Evolutionary conservation across 2,329 filamentous ascomycete genomes (phyloP).

Genomic region (Paracorniculantispora psalliotae): DNA sequence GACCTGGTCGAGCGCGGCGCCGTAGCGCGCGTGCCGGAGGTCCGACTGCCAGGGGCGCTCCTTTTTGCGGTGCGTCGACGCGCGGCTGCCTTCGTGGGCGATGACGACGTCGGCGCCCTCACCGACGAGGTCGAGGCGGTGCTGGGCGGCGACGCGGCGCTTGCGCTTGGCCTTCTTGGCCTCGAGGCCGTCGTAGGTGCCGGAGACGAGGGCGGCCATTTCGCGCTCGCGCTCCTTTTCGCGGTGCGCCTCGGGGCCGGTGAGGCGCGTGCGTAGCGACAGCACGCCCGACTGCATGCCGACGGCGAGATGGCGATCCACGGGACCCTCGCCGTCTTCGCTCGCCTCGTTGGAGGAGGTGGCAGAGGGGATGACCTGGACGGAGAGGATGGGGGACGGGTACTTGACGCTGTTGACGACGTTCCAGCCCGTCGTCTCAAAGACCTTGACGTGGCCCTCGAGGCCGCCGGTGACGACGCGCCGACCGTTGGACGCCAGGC

Average conservation of each 20-base stretch:
- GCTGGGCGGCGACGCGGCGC: conserved; percentile 40
- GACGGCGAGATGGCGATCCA: conserved; percentile 90
- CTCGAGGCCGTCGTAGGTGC: conserved; percentile 74
- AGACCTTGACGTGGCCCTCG: conserved; percentile 95
- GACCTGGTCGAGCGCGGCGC: conserved; percentile 72
- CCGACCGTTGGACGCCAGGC: conserved; percentile 72
- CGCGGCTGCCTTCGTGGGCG: conserved; percentile 55
- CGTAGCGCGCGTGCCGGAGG: conserved; percentile 73
- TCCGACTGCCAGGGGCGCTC: conserved; percentile 75
- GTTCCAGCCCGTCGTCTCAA: conserved; percentile 91
- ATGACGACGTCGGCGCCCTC: conserved; percentile 87
- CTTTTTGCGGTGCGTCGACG: conserved; percentile 46
- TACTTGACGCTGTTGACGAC: conserved; percentile 95
- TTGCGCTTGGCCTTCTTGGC: conserved; percentile 66
- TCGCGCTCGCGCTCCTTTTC: conserved; percentile 75
- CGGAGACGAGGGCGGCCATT: conserved; percentile 76
- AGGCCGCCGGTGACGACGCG: conserved; percentile 83
- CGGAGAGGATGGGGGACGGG: conserved; percentile 79
- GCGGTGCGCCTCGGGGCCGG: conserved; percentile 71
- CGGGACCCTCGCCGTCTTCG: conserved; percentile 39
- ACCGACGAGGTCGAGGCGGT: conserved; percentile 71
- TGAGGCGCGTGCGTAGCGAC: conserved; percentile 82
- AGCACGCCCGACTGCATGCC: conserved; percentile 94
- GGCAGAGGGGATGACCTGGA: conserved; percentile 59
- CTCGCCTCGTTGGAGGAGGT: conserved; percentile 12